Percentiles rank a stretch among this genome's conserved stretches.
Evolutionary conservation across 352 stramenopile species (phyloP).

Genomic region (Blastocystis sp.): DNA sequence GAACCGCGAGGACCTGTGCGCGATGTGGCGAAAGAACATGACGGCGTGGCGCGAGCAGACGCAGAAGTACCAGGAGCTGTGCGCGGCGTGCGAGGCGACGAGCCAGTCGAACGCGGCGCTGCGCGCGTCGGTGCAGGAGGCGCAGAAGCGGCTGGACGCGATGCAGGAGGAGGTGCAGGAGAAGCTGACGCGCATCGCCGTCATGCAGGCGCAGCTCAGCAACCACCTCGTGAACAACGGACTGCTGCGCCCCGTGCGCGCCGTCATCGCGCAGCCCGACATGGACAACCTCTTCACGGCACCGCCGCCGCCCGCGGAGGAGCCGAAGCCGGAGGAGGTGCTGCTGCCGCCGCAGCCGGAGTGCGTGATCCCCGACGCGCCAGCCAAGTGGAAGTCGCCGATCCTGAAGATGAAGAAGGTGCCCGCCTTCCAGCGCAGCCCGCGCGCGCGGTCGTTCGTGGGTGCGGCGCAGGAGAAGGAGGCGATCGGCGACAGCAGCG

Average conservation of each 20-base stretch:
- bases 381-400: not conserved
- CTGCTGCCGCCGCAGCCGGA: not conserved
- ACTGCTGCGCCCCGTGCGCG: slow-evolving; percentile 9
- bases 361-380: not conserved
- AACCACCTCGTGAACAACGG: slow-evolving; percentile 43
- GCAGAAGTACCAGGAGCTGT: not conserved
- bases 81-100: not conserved
- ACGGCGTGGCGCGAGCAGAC: slow-evolving; percentile 2
- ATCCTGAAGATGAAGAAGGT: not conserved
- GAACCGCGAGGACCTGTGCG: slow-evolving; percentile 6
- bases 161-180: not conserved
- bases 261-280: slow-evolving; percentile 2
- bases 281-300: slow-evolving; percentile 26
- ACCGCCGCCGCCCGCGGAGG: not conserved
- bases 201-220: slow-evolving; percentile 15
- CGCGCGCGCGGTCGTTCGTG: not conserved
- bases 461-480: not conserved
- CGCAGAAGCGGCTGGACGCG: slow-evolving; percentile 21
- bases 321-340: slow-evolving; percentile 15
- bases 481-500: no score
- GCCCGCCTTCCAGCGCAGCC: not conserved
- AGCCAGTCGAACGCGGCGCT: not conserved
- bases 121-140: not conserved
- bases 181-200: slow-evolving; percentile 18
- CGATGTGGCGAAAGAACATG: slow-evolving; percentile 22